Conservation (phyloP, 2,329 filamentous ascomycete genomes). For the Geosmithia morbida region DNA sequence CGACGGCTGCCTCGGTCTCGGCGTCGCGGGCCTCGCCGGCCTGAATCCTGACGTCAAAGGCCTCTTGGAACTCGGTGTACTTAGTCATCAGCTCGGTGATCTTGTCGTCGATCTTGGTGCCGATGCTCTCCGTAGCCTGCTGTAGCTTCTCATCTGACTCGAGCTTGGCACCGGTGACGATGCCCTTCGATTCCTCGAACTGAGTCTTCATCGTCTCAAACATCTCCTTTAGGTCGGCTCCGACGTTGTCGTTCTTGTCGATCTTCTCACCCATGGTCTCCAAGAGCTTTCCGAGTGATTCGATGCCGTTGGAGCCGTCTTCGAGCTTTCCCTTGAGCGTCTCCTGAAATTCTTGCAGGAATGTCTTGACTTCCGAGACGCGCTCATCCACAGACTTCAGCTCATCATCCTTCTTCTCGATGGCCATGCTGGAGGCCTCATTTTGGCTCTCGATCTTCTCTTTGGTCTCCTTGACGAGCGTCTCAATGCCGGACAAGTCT, state of each 20-base stretch:
- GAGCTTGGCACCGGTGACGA: constrained; percentile 68
- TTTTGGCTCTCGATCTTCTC: constrained; percentile 54
- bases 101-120: constrained; percentile 45
- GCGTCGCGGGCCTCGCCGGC: constrained; percentile 59
- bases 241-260: constrained; percentile 38
- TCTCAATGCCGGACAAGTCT: constrained; percentile 53
- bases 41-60: constrained; percentile 59
- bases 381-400: constrained; percentile 57
- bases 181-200: constrained; percentile 73
- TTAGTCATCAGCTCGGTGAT: constrained; percentile 69
- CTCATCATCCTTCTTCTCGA: constrained; percentile 31
- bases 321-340: constrained; percentile 64
- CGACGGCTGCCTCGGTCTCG: constrained; percentile 59
- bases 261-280: constrained; percentile 51
- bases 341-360: constrained; percentile 66
- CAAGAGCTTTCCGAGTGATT: constrained; percentile 56
- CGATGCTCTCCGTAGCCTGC: constrained; percentile 36
- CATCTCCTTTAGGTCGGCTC: constrained; percentile 55
- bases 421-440: constrained; percentile 60
- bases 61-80: constrained; percentile 71
- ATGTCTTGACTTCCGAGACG: constrained; percentile 62
- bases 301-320: constrained; percentile 57
- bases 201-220: constrained; percentile 66
- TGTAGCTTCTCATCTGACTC: constrained; percentile 69
- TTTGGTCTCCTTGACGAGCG: constrained; percentile 57